Conservation (phyloP, 495 filamentous ascomycete genomes). For the Aspergillus wentii region DNA sequence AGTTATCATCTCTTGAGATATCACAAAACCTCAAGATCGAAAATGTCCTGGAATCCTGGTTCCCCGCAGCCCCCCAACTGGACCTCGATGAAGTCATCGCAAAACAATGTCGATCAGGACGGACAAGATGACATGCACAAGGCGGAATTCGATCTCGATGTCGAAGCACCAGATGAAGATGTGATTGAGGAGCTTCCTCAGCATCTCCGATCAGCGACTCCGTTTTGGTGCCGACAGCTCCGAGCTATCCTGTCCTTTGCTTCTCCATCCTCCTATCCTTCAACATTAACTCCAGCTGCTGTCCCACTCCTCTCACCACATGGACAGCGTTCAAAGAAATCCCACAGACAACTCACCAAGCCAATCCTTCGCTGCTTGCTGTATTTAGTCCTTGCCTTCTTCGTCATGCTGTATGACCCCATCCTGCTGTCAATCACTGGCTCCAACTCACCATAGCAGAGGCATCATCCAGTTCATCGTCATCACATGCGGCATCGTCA, state of each 20-base stretch:
- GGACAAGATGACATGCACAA: too few relatives aligned
- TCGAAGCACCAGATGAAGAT: too few relatives aligned
- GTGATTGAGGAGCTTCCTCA: too few relatives aligned
- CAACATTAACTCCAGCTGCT: background rate
- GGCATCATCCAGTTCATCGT: constrained; percentile 45
- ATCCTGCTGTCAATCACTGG: background rate
- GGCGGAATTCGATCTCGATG: too few relatives aligned
- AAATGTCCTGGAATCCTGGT: too few relatives aligned
- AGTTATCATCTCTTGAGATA: too few relatives aligned
- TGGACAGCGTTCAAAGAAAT: constrained; percentile 3
- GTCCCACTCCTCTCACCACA: background rate
- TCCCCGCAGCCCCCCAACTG: too few relatives aligned
- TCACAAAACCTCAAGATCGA: too few relatives aligned
- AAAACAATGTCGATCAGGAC: too few relatives aligned
- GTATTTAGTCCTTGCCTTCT: constrained; percentile 18
- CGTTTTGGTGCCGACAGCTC: too few relatives aligned
- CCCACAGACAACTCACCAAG: constrained; percentile 5
- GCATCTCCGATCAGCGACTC: too few relatives aligned
- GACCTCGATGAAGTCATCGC: too few relatives aligned
- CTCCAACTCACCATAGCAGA: constrained; percentile 21
- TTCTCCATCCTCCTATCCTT: background rate
- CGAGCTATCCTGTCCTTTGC: background rate
- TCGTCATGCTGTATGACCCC: constrained; percentile 36
- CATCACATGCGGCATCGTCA: constrained; percentile 46
- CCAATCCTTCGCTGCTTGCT: constrained; percentile 15